Base-by-base conservation (phyloP, 2,329 filamentous ascomycete genomes). In the Penicillium sp. region DNA sequence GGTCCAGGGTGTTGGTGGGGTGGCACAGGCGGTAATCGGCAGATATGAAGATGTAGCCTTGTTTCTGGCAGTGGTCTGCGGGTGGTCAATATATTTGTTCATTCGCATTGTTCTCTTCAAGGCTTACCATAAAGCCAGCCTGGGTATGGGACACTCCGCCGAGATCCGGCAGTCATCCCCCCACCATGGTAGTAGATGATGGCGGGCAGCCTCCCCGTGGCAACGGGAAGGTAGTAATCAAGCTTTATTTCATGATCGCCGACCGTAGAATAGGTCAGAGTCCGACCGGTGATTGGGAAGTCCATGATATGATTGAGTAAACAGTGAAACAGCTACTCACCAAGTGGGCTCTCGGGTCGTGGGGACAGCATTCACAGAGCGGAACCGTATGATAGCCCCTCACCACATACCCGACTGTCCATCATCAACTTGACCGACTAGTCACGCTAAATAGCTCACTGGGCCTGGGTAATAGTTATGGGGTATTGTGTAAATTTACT, bases 151-250 rank as follows among this genome's bases (percentile, higher is more conserved):
- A 39, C 27, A 6, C 47, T 47, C 4, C 60, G 55, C 8, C 62
- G 53, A n/a, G 56, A 63, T 4, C 62, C 62, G 3, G 62, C 59
- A 1, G 60, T 58, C 62, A 64, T 64, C 6, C 62, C 62, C 18
- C 62, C 62, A 11, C 62, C 62, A 36, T 64, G 62, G 27, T 63
- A 64, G 48, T 61, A 63, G 45, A 64, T 58, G 9, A 63, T 45
- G 1, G 62, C 62, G 10, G 60, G 60, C 4, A 61, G 51, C 10
- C 27, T 44, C 2, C 58, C 60, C 11, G 36, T 50, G 8, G 4
- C 29, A 16, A 22, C 43, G 13, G 61, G 60, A 0, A 63, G 40
- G 16, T 60, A 63, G 40, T 63, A 64, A 40, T 64, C 62, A 3
- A 64, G 42, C 31, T 58, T 59, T n/a, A 64, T 53, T 4, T 62